Conservation (phyloP, 148 eudicot genomes). For the Fagopyrum homotropicum region DNA sequence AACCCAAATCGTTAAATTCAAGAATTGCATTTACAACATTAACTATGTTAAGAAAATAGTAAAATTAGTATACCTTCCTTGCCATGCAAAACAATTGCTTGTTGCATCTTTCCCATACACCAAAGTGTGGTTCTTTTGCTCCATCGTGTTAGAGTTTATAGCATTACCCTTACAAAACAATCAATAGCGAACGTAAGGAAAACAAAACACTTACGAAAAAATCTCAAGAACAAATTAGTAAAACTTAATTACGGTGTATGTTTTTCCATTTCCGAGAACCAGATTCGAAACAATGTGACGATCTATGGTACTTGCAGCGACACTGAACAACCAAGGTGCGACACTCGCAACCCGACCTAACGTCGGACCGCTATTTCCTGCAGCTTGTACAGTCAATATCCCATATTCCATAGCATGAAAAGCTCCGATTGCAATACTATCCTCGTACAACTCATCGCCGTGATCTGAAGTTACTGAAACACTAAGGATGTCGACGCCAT, state of each 20-base stretch:
- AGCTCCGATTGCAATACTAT: slow-evolving; percentile 28
- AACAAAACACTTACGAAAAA: neutral
- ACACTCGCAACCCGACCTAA: slow-evolving; percentile 12
- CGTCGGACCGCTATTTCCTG: slow-evolving; percentile 19
- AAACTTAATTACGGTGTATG: neutral
- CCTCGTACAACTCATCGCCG: neutral
- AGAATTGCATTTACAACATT: no score
- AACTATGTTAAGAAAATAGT: no score
- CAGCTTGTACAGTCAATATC: slow-evolving; percentile 30
- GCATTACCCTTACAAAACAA: slow-evolving; percentile 23
- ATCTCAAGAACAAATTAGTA: neutral
- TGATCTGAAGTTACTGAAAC: slow-evolving; percentile 28
- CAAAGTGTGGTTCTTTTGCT: slow-evolving; percentile 26
- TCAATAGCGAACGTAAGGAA: neutral
- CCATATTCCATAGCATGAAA: slow-evolving; percentile 40
- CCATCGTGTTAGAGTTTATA: slow-evolving; percentile 25
- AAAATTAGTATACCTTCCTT: slow-evolving; percentile 11
- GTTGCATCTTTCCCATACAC: slow-evolving; percentile 25
- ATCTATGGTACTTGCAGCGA: slow-evolving; percentile 30
- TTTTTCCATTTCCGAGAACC: slow-evolving; percentile 25
- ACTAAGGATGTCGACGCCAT: slow-evolving; percentile 53
- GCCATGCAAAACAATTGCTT: neutral
- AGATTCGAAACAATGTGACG: slow-evolving; percentile 17
- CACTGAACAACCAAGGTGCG: slow-evolving; percentile 45
- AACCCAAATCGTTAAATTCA: no score